Evolutionary conservation across 768 basidiomycete species (phyloP).

Genomic region (Russula virescens): DNA sequence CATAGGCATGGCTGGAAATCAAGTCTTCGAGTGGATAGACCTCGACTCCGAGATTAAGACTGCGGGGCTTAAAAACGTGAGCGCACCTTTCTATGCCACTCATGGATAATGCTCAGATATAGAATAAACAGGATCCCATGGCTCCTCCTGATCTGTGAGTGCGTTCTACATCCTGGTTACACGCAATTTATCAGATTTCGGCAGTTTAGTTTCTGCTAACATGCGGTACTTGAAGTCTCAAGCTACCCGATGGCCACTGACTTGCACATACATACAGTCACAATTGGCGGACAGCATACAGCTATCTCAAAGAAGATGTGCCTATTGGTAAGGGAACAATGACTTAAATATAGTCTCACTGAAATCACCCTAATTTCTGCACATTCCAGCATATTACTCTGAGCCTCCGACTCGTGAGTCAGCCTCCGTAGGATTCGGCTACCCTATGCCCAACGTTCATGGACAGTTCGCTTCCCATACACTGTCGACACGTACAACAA

Average conservation of each 20-base stretch:
- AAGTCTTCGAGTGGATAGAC: constrained; percentile 32
- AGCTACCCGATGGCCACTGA: background rate
- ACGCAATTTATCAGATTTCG: constrained; percentile 3
- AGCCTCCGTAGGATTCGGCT: background rate
- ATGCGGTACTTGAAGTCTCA: constrained; percentile 1
- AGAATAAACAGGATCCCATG: constrained; percentile 29
- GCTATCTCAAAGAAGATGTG: constrained; percentile 1
- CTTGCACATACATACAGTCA: background rate
- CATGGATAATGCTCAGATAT: background rate
- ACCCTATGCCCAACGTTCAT: background rate
- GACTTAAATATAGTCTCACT: background rate
- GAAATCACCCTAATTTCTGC: background rate
- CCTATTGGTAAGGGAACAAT: constrained; percentile 18
- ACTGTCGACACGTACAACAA: constrained; percentile 59
- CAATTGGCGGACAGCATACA: constrained; percentile 23
- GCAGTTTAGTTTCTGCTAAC: constrained; percentile 15
- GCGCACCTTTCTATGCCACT: constrained; percentile 2
- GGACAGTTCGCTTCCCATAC: constrained; percentile 52
- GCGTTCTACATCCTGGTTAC: background rate
- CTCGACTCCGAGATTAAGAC: constrained; percentile 32
- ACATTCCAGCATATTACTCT: constrained; percentile 14
- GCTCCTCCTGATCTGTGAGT: constrained; percentile 38
- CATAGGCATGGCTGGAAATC: constrained; percentile 32
- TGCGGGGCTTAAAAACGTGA: constrained; percentile 32
- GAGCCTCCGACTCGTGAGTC: constrained; percentile 20